These are phyloP conservation scores for Suhomyces kilbournensis DNA, from an alignment of 805 yeast genomes.

Conservation along the genomic window DNA sequence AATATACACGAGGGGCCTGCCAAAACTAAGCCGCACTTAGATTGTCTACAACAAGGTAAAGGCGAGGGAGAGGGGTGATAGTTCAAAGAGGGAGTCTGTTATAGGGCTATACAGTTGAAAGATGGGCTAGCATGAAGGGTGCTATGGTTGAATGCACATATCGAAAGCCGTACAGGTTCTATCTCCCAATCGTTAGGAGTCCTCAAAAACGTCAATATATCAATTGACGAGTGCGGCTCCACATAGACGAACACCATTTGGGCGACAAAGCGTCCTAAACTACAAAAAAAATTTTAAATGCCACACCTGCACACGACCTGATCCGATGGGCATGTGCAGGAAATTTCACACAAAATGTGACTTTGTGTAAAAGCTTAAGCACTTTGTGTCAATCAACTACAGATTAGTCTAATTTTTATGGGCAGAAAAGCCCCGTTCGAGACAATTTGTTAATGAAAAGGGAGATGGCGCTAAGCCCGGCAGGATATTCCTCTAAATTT, in stretches of 20 bases:
- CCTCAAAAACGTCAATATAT: background rate
- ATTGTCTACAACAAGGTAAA: background rate
- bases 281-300: background rate
- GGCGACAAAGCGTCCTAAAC: background rate
- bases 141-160: background rate
- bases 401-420: background rate
- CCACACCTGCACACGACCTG: background rate
- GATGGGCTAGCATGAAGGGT: background rate
- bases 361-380: background rate
- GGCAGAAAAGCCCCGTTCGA: background rate
- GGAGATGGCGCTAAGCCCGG: background rate
- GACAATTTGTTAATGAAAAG: background rate
- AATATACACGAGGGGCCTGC: background rate
- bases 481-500: background rate
- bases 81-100: background rate
- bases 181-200: background rate
- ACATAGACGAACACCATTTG: background rate
- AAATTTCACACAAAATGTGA: background rate
- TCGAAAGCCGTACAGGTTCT: background rate
- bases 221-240: background rate
- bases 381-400: background rate
- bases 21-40: background rate
- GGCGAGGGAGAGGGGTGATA: background rate
- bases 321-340: background rate
- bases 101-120: background rate